Evolutionary conservation across 1,284 basidiomycete species (phyloP).

Genomic region (Rhodotorula glutinis): DNA sequence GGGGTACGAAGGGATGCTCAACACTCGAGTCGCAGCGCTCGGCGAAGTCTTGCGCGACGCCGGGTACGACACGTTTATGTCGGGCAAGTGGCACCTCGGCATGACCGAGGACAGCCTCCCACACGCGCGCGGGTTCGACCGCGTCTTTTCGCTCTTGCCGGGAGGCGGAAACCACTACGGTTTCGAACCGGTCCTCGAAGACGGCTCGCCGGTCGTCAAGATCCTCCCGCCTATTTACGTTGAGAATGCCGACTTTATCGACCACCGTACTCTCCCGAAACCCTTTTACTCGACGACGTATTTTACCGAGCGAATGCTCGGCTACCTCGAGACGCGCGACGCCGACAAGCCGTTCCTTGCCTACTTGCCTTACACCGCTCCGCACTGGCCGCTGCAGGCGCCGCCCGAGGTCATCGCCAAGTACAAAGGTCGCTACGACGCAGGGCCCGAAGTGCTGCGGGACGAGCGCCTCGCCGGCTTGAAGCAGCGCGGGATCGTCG

Average conservation of each 20-base stretch:
- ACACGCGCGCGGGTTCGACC: constrained; percentile 6
- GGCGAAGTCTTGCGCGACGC: constrained; percentile 1
- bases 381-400: constrained; percentile 7
- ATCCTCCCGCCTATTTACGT: constrained; percentile 5
- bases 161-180: constrained; percentile 9
- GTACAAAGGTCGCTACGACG: constrained; percentile 1
- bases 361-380: constrained; percentile 3
- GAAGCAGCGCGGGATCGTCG: neutral
- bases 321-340: neutral
- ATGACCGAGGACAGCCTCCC: constrained; percentile 7
- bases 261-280: constrained; percentile 5
- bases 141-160: constrained; percentile 1
- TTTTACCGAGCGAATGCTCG: constrained; percentile 6
- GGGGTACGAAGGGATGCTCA: constrained; percentile 4
- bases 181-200: constrained; percentile 1
- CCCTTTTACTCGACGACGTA: constrained; percentile 1
- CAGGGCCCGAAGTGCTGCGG: constrained; percentile 1
- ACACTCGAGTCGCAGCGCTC: neutral
- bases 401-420: constrained; percentile 4
- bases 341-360: constrained; percentile 4
- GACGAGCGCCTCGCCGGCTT: neutral
- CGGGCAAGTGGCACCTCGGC: constrained; percentile 7
- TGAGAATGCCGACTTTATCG: constrained; percentile 4
- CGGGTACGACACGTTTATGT: constrained; percentile 5
- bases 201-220: constrained; percentile 5